phyloP scores from a whole-genome alignment of 2,329 filamentous ascomycete species.

The Trichoderma afroharzianum region DNA sequence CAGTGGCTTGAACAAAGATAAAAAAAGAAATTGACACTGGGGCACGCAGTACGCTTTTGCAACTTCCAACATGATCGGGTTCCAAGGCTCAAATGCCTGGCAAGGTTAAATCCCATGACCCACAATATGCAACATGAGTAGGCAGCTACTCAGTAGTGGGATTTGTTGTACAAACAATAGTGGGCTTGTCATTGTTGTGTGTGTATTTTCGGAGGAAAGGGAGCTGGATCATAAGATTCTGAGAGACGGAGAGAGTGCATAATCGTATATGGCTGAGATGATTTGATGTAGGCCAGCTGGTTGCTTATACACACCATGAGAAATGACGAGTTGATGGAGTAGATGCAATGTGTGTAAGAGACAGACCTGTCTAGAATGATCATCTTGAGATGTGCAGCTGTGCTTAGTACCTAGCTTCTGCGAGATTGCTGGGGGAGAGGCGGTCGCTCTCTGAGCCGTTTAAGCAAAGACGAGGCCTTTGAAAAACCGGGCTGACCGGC shows the following conservation, averaged over 20 bases:
- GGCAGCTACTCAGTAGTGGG: background rate
- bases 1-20: background rate
- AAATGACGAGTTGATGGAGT: background rate
- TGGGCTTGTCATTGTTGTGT: background rate
- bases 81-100: background rate
- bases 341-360: background rate
- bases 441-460: background rate
- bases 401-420: background rate
- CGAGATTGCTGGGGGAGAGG: background rate
- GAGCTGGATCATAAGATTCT: background rate
- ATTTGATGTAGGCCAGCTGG: background rate
- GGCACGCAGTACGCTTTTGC: background rate
- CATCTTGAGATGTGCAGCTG: background rate
- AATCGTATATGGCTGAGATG: background rate
- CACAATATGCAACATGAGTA: constrained; percentile 2
- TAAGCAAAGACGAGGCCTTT: background rate
- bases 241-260: background rate
- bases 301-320: background rate
- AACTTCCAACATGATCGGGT: background rate
- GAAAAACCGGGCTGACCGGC: constrained; percentile 4
- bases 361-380: background rate
- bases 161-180: background rate
- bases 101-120: background rate
- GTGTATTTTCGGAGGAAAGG: background rate
- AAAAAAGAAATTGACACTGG: background rate